These are phyloP conservation scores for Venturia nashicola DNA, from an alignment of 2,329 filamentous ascomycete genomes.

Conservation along the genomic window DNA sequence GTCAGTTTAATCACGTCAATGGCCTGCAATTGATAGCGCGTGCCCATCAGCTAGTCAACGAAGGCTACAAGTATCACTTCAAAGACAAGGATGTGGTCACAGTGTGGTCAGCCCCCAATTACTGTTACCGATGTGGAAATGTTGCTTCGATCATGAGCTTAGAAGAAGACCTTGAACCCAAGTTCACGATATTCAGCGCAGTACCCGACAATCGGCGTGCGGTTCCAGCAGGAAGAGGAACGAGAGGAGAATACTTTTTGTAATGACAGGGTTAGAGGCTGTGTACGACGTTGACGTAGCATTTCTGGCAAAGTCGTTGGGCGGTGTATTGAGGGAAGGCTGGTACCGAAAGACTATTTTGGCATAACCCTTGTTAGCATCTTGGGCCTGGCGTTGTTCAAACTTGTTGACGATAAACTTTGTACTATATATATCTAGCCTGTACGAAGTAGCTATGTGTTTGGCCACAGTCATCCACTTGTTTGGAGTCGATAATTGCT, in stretches of 20 bases:
- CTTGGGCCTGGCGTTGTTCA: background rate
- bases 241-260: slow-evolving; percentile 39
- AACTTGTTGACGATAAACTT: background rate
- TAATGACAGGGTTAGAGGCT: slow-evolving; percentile 14
- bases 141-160: slow-evolving; percentile 83
- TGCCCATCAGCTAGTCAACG: slow-evolving; percentile 64
- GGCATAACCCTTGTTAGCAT: slow-evolving; percentile 4
- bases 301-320: background rate
- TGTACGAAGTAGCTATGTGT: background rate
- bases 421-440: background rate
- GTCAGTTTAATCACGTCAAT: slow-evolving; percentile 62
- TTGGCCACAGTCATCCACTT: background rate
- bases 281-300: background rate
- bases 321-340: background rate
- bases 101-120: slow-evolving; percentile 84
- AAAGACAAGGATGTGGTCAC: slow-evolving; percentile 85
- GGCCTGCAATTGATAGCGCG: slow-evolving; percentile 58
- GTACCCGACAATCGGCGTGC: slow-evolving; percentile 78
- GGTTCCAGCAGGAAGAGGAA: slow-evolving; percentile 52
- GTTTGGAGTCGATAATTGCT: background rate
- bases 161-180: slow-evolving; percentile 70
- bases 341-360: background rate
- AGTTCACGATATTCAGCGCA: slow-evolving; percentile 84
- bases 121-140: slow-evolving; percentile 93
- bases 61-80: slow-evolving; percentile 88